Evolutionary conservation across 495 filamentous ascomycete species (phyloP), one percentile per base, ranked within the genome.

Genomic region (Penicillium psychrofluorescens): DNA sequence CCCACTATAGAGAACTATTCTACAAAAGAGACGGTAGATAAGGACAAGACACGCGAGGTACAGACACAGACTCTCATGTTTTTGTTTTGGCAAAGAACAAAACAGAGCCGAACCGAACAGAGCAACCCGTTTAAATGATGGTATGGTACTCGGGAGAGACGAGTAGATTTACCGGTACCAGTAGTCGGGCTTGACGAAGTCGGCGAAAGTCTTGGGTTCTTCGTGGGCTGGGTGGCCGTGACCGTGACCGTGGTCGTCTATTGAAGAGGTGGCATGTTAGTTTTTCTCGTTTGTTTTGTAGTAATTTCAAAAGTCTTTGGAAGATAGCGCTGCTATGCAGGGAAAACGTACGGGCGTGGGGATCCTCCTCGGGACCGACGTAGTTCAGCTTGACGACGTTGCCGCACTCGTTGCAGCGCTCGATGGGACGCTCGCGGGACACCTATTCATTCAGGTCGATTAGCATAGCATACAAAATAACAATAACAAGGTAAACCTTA

Each of bases 351-450:
- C 68, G 73, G 55, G 66, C 69, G 60, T 84, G 75, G 49, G 69
- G 59, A 61, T 88, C 83, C 48, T 85, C 85, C 58, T 76, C 57
- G 28, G 89, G 85, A 31, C 92, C 92, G 44, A 96, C 64, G 64
- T 96, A 98, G 63, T 96, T 86, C 81, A 96, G 88, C 82, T 94
- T 95, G 70, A 90, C 86, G 53, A 90, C 87, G 71, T 79, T 82
- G 41, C 94, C 94, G 75, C 92, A 98, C 76, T 98, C 92, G 59
- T 78, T 75, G 82, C 92, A 98, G 56, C 92, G 87, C 71, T 92
- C 82, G 49, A 95, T 60, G 34, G 92, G 92, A 66, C 90, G 90
- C 49, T 89, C 84, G 58, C 89, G 88, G 57, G 86, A 84, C 64
- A 90, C 82, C 87, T 91, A 22, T 22, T 22, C 6, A 22, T 3